Base-by-base conservation (phyloP, 2,329 filamentous ascomycete species). In the Alternaria triticimaculans region DNA sequence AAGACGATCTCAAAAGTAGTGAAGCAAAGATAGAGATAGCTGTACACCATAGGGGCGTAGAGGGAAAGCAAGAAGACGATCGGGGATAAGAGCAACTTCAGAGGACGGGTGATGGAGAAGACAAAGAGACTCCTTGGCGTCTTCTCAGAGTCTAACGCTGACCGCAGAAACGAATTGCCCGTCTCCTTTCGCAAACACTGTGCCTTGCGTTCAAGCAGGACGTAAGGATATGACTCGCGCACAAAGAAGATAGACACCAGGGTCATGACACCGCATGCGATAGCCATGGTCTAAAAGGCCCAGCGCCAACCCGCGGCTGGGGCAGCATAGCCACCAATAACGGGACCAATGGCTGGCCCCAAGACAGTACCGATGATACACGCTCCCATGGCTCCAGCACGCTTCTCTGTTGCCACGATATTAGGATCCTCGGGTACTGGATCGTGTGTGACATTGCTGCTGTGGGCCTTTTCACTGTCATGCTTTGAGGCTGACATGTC, bases 321-420 rank as follows among this genome's bases (percentile, higher is more conserved):
- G 3, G 62, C 21, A 12, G 67, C 46, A 44, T 55, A 70, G 3
- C 69, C 69, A 9, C 67, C 67, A n/a, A 28, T 51, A 10, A 70
- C 58, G 20, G 67, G 65, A 9, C 68, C 71, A 21, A 74, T 63
- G 4, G 18, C 58, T 28, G 68, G 66, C 4, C 72, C 73, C 11
- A 72, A 50, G 15, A 73, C 30, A 10, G 61, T 26, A 5, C 62
- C 64, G 6, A 67, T 9, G n/a, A 53, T 45, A 12, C 58, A 73
- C 6, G 66, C 54, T 9, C 64, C 64, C 67, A 75, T 74, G 9
- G 67, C 68, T 5, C 51, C 62, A 18, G 62, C 72, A 25, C 74
- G 53, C 28, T 70, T 54, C 46, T 71, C 66, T 6, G 46, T 30
- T 3, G 62, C 49, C 18, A 89, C 84, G 18, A 87, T 75, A 61